Evolutionary conservation across 1,284 basidiomycete species (phyloP), one percentile per base, ranked within the genome.

Genomic region (Fomitopsis schrenkii): DNA sequence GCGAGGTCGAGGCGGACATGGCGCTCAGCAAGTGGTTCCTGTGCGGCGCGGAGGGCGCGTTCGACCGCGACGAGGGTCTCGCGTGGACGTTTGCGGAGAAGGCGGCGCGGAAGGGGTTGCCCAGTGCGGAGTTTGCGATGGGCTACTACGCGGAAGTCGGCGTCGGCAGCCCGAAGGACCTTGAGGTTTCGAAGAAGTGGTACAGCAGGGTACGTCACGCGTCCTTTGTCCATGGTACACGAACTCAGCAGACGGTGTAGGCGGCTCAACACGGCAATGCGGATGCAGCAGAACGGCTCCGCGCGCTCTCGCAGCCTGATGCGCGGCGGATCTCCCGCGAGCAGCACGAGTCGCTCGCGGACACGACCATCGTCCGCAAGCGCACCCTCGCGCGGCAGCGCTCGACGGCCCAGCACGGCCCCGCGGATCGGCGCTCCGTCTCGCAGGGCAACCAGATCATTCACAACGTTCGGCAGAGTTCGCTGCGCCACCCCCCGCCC

Each of bases 21-120:
- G 95, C 94, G 7, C 80, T 97, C 54, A 88, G 85, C 75, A 97
- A 96, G 75, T 97, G 95, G 95, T 97, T 97, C 80, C 76, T 97
- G 56, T 97, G 95, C 72, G 94, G 93, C 0, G 87, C 87, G 0
- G 88, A 93, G 41, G 85, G 85, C 26, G 79, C 76, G 57, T 97
- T 98, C 68, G 92, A 93, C 33, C 95, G 95, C 76, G 94, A 97
- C 74, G 95, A 98, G 73, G 77, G 74, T 0, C 80, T 98, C 1
- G 95, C 96, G 0, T 87, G 87, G 68, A 93, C 90, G 0, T 98
- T 97, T 78, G 95, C 95, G 0, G 91, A 95, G 66, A 97, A 97
- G 75, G 94, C 95, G 0, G 94, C 95, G 0, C 77, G 81, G 59
- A 91, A 90, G 65, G 88, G 88, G 0, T 76, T 97, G 36, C 83